These are phyloP conservation scores for Xylariaceae sp. DNA, from an alignment of 2,329 filamentous ascomycete genomes.

Conservation along the genomic window DNA sequence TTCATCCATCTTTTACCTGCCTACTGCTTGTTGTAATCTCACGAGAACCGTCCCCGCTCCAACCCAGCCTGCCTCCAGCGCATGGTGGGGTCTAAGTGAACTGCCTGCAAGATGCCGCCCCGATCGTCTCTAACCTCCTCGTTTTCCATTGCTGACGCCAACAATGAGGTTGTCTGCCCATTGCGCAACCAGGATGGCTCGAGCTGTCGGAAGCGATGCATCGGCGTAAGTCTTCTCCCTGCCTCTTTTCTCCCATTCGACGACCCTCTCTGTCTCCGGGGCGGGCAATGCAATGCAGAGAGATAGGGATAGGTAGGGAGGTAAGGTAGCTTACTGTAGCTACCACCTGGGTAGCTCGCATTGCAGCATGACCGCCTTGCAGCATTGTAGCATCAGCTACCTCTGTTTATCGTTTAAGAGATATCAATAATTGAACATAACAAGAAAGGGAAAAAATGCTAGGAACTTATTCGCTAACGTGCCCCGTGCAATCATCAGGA, in stretches of 20 bases:
- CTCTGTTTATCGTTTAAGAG: not conserved
- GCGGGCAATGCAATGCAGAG: not conserved
- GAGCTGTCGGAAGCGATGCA: constrained; percentile 93
- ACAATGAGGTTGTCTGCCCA: constrained; percentile 95
- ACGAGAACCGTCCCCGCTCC: constrained; percentile 28
- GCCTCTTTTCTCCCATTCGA: not conserved
- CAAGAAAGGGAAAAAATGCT: too few relatives aligned
- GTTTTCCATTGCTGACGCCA: constrained; percentile 86
- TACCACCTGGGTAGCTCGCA: not conserved
- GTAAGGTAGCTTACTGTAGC: not conserved
- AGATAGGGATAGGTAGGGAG: not conserved
- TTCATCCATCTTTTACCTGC: not conserved
- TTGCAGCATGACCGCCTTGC: not conserved
- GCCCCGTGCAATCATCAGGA: constrained; percentile 52
- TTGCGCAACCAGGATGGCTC: constrained; percentile 94
- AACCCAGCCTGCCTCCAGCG: constrained; percentile 36
- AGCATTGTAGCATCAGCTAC: not conserved
- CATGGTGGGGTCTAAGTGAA: constrained; percentile 45
- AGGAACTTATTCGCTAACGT: constrained; percentile 20
- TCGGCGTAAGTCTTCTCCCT: constrained; percentile 71
- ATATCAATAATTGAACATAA: too few relatives aligned
- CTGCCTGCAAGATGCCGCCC: constrained; percentile 72
- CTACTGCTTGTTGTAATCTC: constrained; percentile 20
- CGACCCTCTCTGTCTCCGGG: not conserved
- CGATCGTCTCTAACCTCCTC: constrained; percentile 81